These are phyloP conservation scores for Vachellia collinsii DNA, from an alignment of 306 rosid genomes.

Conservation along the genomic window DNA sequence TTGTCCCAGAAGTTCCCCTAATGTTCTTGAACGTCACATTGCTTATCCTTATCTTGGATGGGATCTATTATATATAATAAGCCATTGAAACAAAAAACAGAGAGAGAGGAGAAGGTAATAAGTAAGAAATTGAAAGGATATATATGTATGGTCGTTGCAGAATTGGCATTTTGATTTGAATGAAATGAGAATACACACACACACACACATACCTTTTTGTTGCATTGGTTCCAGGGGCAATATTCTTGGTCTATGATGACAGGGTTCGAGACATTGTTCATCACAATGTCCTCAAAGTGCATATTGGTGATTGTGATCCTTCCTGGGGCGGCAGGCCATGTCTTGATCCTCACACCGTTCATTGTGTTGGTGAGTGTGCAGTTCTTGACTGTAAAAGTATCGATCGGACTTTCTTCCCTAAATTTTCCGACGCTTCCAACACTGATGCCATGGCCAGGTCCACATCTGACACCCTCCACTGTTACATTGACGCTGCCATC, in stretches of 20 bases:
- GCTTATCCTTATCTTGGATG: not conserved
- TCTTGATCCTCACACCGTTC: conserved; percentile 51
- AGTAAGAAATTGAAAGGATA: too few relatives aligned
- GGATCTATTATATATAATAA: not conserved
- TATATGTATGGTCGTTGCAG: too few relatives aligned
- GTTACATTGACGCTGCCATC: not conserved
- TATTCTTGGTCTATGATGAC: conserved; percentile 39
- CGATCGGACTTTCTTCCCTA: conserved; percentile 19
- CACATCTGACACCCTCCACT: conserved; percentile 24
- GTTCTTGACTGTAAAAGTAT: conserved; percentile 21
- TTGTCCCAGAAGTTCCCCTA: not conserved
- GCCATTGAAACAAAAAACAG: not conserved
- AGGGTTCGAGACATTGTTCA: conserved; percentile 41
- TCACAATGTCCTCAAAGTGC: conserved; percentile 38
- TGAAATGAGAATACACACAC: not conserved
- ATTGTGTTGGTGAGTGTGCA: conserved; percentile 34
- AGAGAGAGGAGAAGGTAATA: too few relatives aligned
- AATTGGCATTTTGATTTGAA: too few relatives aligned
- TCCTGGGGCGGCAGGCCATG: conserved; percentile 35
- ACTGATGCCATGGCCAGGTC: conserved; percentile 58
- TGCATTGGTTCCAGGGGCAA: conserved; percentile 46
- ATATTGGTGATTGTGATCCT: conserved; percentile 22
- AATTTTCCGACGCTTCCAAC: conserved; percentile 51
- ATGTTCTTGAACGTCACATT: not conserved
- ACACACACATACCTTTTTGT: conserved; percentile 12